Evolutionary conservation across 23 red algal species (phyloP), one percentile per base, ranked within the genome.

Genomic region (Gracilaria gracilis): DNA sequence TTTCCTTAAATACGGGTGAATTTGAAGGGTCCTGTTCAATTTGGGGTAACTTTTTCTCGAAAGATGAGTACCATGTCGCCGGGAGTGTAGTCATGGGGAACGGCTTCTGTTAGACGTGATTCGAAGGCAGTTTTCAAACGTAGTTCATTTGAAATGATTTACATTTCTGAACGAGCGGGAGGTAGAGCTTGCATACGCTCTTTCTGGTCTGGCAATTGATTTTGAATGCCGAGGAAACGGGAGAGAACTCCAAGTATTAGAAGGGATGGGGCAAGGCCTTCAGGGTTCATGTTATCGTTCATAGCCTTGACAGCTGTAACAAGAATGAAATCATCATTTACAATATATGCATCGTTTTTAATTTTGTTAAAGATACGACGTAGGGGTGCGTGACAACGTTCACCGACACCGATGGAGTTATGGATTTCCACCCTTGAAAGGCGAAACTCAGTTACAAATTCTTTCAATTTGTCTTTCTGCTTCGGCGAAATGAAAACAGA

Each of bases 251-350:
- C 12, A 21, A 86, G 71, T 20, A 67, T n/a, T 37, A 86, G 14
- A 2, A 86, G 47, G 5, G 82, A 86, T 19, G 82, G 1, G 53
- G 36, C 82, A 19, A 86, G 82, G 36, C 82, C 31, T 86, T 86
- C 61, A 42, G 82, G 82, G 38, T 86, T 73, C 82, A 86, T 86
- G 5, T 4, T 67, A 55, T 86, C 82, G 24, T 86, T 86, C 82
- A 86, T 86, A 13, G 42, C 42, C 31, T 86, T 73, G 21, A 86
- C 46, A 9, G 82, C 82, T 2, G 59, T 54, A 7, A 8, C 50
- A 47, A 86, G 33, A 16, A 19, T 47, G 1, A 86, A 61, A 21
- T 73, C 37, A 28, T 48, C 34, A 24, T 72, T 8, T 23, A 67
- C 32, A 81, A 50, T 64, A 12, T 42, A 6, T 39, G 47, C 25